phyloP scores from a whole-genome alignment of 352 stramenopile genomes.

The Plasmopara halstedii region DNA sequence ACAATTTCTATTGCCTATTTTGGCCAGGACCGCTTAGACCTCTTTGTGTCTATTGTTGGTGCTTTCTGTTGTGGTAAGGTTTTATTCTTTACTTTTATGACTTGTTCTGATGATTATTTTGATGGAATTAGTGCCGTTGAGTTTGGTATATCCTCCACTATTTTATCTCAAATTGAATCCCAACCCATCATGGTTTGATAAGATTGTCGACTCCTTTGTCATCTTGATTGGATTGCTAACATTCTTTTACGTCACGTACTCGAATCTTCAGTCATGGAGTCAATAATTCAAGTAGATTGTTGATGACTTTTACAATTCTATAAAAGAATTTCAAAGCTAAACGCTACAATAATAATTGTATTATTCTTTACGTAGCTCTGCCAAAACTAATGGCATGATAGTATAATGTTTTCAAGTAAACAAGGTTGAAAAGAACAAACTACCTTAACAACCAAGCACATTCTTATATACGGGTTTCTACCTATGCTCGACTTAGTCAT shows the following conservation, averaged over 20 bases:
- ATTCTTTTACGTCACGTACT: conserved; percentile 81
- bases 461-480: not conserved
- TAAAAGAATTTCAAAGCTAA: too few relatives aligned
- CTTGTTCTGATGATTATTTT: conserved; percentile 3
- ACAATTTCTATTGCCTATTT: conserved; percentile 71
- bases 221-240: conserved; percentile 56
- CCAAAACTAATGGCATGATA: too few relatives aligned
- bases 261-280: conserved; percentile 61
- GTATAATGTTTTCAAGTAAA: too few relatives aligned
- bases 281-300: too few relatives aligned
- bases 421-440: not conserved
- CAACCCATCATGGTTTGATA: conserved; percentile 35
- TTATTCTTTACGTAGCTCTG: too few relatives aligned
- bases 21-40: conserved; percentile 59
- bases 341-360: too few relatives aligned
- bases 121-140: conserved; percentile 48
- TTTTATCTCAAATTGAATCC: conserved; percentile 72
- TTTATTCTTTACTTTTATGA: not conserved
- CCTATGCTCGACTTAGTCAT: conserved; percentile 53
- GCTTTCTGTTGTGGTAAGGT: conserved; percentile 73
- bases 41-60: conserved; percentile 78
- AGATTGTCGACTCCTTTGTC: conserved; percentile 51
- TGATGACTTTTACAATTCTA: too few relatives aligned
- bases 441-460: not conserved
- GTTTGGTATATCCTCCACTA: conserved; percentile 72